Conservation (phyloP, 1,284 basidiomycete genomes). For the Amylostereum chailletii region DNA sequence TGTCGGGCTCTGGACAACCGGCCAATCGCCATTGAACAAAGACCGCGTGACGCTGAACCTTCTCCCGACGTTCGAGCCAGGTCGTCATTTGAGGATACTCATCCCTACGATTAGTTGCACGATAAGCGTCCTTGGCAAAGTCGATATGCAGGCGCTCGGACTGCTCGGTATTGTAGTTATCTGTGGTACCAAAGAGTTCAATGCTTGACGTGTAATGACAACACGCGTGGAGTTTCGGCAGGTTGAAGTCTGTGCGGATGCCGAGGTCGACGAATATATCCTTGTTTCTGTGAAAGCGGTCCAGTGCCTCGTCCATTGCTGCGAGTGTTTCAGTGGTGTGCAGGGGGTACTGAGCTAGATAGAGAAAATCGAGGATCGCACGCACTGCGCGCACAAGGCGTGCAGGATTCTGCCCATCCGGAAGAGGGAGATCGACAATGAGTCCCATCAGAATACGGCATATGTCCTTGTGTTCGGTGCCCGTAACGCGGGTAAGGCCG, state of each 20-base stretch:
- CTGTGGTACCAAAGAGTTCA: conserved; percentile 18
- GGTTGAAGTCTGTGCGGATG: conserved; percentile 6
- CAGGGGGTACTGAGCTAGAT: conserved; percentile 4
- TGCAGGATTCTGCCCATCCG: neutral
- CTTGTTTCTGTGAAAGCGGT: conserved; percentile 19
- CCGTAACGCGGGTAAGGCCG: conserved; percentile 7
- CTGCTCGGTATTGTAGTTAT: conserved; percentile 24
- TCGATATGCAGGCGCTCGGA: conserved; percentile 24
- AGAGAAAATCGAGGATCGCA: conserved; percentile 7
- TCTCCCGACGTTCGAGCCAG: conserved; percentile 23
- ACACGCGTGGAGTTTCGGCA: conserved; percentile 17
- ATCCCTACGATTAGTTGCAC: conserved; percentile 22
- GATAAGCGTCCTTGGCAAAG: conserved; percentile 23
- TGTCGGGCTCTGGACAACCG: neutral
- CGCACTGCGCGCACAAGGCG: conserved; percentile 2
- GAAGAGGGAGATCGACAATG: neutral
- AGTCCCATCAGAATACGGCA: neutral
- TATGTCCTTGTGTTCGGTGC: conserved; percentile 13
- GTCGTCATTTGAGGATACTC: conserved; percentile 24
- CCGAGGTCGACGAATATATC: conserved; percentile 13
- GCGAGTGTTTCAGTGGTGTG: conserved; percentile 11
- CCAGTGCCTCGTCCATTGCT: conserved; percentile 7
- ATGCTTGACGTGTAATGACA: conserved; percentile 21
- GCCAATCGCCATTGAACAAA: neutral
- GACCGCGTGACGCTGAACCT: conserved; percentile 7